Base-by-base conservation (phyloP, 768 basidiomycete genomes). In the Mycena latifolia region DNA sequence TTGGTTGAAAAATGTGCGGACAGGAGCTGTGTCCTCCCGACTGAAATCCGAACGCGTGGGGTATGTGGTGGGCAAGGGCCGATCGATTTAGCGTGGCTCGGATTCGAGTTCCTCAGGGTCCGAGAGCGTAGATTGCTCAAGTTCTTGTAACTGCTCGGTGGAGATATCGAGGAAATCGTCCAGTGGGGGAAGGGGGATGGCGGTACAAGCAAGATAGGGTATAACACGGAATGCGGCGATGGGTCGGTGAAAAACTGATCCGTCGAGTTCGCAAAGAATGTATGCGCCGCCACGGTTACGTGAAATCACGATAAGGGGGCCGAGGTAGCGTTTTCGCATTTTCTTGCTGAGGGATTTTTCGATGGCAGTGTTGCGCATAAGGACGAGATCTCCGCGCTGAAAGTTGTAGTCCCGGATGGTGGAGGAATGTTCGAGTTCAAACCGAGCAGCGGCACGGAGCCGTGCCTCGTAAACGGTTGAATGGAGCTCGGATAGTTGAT, bases 281-380 rank as follows among this genome's bases (percentile, higher is more conserved):
- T 77, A 79, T 0, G 76, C 69, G 10, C 75, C 74, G 0, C 75
- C 76, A 14, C 15, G 63, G 18, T 73, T 77, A 3, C 70, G 66
- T 0, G 69, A 67, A 7, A 79, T 58, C 8, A 82, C 76, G 6
- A 77, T 69, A 11, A 77, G 69, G 0, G 80, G 82, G 1, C 81
- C 79, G 2, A 77, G 64, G 58, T 82, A 82, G 0, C 72, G 27
- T 35, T 22, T 35, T 1, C 65, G 67, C 25, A 72, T 75, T 62
- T 82, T 82, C 2, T 67, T 28, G n/a, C 73, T 72, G 0, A 78
- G 63, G 0, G 76, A 64, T 15, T 71, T 75, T 33, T 80, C 78
- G 22, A 77, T 69, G 0, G 48, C 41, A 5, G 77, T 76, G 55
- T 84, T 82, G 5, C 76, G 65, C 1, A 79, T 71, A 0, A 84